phyloP scores from a whole-genome alignment of 805 yeast genomes.

The Saccharomycopsis sp. region DNA sequence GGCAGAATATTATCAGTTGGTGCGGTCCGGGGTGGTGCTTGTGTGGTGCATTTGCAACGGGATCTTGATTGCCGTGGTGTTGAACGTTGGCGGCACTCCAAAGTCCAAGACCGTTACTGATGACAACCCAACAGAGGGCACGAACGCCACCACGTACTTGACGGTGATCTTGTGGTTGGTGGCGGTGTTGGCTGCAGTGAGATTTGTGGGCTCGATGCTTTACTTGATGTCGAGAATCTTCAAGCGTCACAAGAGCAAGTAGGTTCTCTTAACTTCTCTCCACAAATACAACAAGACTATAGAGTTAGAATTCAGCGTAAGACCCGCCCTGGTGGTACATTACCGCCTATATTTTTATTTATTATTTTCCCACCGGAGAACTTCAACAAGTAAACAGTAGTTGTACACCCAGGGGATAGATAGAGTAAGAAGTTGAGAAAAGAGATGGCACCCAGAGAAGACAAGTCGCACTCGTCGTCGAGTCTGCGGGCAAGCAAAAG shows the following conservation, averaged over 20 bases:
- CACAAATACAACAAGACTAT: too few relatives aligned
- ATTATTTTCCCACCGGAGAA: too few relatives aligned
- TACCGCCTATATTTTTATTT: too few relatives aligned
- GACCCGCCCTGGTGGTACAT: too few relatives aligned
- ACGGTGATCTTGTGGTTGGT: conserved; percentile 53
- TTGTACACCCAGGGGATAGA: too few relatives aligned
- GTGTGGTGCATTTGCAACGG: conserved; percentile 85
- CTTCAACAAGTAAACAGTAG: too few relatives aligned
- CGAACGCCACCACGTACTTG: conserved; percentile 35
- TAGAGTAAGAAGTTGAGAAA: too few relatives aligned
- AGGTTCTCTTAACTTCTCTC: neutral
- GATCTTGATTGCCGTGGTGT: conserved; percentile 70
- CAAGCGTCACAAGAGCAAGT: neutral
- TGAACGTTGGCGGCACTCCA: conserved; percentile 68
- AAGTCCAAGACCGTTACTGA: conserved; percentile 20
- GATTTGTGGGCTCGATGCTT: conserved; percentile 44
- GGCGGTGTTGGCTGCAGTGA: conserved; percentile 49
- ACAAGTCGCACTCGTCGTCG: too few relatives aligned
- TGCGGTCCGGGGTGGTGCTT: conserved; percentile 82
- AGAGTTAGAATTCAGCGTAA: too few relatives aligned
- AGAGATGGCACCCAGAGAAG: too few relatives aligned
- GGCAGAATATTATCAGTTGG: conserved; percentile 63
- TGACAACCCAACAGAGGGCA: conserved; percentile 26
- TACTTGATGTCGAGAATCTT: conserved; percentile 33
- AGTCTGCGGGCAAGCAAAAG: too few relatives aligned